These are phyloP conservation scores for Pyrenophora teres DNA, from an alignment of 2,329 filamentous ascomycete genomes.

Conservation along the genomic window DNA sequence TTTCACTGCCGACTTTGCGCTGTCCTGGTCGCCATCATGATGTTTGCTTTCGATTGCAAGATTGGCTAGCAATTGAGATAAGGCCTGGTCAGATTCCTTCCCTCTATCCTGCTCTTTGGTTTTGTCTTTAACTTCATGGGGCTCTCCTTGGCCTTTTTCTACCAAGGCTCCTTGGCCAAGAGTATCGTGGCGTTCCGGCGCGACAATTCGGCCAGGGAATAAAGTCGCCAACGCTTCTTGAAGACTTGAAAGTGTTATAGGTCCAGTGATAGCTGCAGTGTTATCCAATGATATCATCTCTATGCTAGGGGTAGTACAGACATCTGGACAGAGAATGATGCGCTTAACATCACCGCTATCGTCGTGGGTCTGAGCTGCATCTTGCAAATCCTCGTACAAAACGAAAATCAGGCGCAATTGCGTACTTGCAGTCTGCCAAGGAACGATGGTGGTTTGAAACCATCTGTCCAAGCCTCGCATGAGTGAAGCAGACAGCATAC, in stretches of 20 bases:
- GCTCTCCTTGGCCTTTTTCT: not conserved
- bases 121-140: not conserved
- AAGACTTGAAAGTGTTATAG: conserved; percentile 6
- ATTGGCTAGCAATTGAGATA: not conserved
- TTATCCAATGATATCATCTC: not conserved
- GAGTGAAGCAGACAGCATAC: conserved; percentile 2
- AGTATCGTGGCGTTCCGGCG: not conserved
- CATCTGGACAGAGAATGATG: conserved; percentile 4
- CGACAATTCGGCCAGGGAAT: not conserved
- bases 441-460: not conserved
- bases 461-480: conserved; percentile 3
- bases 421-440: conserved; percentile 4
- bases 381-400: conserved; percentile 2
- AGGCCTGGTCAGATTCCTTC: not conserved
- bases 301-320: not conserved
- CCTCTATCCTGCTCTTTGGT: not conserved
- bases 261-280: not conserved
- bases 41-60: not conserved
- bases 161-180: not conserved
- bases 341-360: not conserved
- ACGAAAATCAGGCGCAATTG: conserved; percentile 1
- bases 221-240: conserved; percentile 3
- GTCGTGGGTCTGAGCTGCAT: not conserved
- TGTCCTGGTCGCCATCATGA: not conserved
- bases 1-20: not conserved